Conservation (phyloP, 192 early-diverging fungal species). For the Coemansia sp. region DNA sequence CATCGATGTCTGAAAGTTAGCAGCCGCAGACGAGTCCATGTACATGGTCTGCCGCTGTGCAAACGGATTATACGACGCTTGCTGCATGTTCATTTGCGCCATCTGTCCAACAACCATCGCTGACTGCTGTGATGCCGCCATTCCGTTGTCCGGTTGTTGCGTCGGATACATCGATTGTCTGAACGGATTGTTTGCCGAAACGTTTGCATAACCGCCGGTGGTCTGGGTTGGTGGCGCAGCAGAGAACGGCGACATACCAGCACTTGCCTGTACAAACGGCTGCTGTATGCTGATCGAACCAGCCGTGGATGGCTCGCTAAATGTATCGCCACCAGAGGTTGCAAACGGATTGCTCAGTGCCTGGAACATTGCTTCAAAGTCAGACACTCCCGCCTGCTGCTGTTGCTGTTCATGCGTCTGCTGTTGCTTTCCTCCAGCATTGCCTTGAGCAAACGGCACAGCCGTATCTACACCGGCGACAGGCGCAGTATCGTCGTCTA, state of each 20-base stretch:
- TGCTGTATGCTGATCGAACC: conserved; percentile 9
- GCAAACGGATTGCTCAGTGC: conserved; percentile 50
- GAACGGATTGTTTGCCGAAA: conserved; percentile 50
- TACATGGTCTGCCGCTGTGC: conserved; percentile 55
- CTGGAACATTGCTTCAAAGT: conserved; percentile 44
- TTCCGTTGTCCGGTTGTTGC: conserved; percentile 10
- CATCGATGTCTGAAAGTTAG: conserved; percentile 1
- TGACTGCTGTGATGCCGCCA: conserved; percentile 33
- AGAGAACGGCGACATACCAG: background rate
- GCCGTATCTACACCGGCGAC: background rate
- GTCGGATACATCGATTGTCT: conserved; percentile 51
- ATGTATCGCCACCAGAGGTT: background rate
- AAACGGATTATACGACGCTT: conserved; percentile 47
- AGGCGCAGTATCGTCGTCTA: conserved; percentile 36
- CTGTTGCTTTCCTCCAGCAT: background rate
- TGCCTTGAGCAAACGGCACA: background rate
- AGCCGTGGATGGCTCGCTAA: conserved; percentile 7
- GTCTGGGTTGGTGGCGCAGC: background rate
- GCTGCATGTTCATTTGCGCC: conserved; percentile 39
- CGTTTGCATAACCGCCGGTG: conserved; percentile 13
- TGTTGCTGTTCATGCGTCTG: conserved; percentile 1
- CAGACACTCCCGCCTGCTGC: conserved; percentile 9
- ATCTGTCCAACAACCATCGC: conserved; percentile 28
- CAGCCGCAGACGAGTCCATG: conserved; percentile 3
- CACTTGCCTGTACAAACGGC: too few relatives aligned